Conservation (phyloP, 2,329 filamentous ascomycete species). For the Geosmithia morbida region DNA sequence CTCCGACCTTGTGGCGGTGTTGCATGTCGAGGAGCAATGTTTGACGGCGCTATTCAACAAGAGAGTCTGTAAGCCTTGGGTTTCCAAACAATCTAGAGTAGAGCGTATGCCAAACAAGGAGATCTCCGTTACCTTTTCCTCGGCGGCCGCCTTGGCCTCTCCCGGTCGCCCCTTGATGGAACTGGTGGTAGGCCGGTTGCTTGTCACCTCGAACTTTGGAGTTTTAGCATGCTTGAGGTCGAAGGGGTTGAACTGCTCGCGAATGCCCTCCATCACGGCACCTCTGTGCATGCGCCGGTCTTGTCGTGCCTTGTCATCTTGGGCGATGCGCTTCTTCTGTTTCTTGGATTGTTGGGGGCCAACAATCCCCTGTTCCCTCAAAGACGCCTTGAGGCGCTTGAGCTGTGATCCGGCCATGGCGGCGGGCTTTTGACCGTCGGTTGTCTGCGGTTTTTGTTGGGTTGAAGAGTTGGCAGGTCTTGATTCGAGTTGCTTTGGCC, state of each 20-base stretch:
- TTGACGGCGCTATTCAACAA: slow-evolving; percentile 45
- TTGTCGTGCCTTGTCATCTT: slow-evolving; percentile 46
- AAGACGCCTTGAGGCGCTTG: slow-evolving; percentile 84
- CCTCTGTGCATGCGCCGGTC: slow-evolving; percentile 66
- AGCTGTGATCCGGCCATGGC: slow-evolving; percentile 85
- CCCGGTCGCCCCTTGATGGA: slow-evolving; percentile 62
- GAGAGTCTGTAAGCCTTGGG: neutral
- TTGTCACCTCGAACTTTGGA: slow-evolving; percentile 77
- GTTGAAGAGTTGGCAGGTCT: neutral
- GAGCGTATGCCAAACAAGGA: no score
- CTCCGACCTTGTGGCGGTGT: slow-evolving; percentile 77
- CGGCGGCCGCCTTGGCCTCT: slow-evolving; percentile 70
- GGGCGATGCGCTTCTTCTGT: slow-evolving; percentile 63
- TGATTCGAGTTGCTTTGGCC: neutral
- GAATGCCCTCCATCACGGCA: slow-evolving; percentile 69
- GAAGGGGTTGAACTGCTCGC: slow-evolving; percentile 96
- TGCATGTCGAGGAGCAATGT: slow-evolving; percentile 86
- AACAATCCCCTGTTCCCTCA: slow-evolving; percentile 78
- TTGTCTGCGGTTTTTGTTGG: neutral
- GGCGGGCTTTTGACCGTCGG: slow-evolving; percentile 6
- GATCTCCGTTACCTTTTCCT: slow-evolving; percentile 50
- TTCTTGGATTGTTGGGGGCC: slow-evolving; percentile 93
- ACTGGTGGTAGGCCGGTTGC: slow-evolving; percentile 37
- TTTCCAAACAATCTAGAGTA: neutral
- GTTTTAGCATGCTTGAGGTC: slow-evolving; percentile 73